Evolutionary conservation across 75 land plant genomes (phyloP).

Genomic region (Pinus taeda): DNA sequence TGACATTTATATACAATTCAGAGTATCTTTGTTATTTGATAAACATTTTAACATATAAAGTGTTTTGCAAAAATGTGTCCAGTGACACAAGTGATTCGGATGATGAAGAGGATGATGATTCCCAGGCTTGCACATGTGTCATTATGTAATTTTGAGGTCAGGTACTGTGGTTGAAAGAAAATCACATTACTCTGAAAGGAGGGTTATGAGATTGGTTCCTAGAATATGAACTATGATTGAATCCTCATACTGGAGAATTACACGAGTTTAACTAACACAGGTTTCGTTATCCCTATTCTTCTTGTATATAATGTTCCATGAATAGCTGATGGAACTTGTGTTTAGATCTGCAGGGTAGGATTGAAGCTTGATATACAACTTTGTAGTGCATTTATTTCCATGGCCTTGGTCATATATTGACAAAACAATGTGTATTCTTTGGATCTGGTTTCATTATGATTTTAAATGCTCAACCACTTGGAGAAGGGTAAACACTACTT

Average conservation of each 20-base stretch:
- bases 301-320: neutral
- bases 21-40: neutral
- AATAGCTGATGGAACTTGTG: neutral
- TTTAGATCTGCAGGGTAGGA: neutral
- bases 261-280: neutral
- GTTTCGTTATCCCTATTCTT: neutral
- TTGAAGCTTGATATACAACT: neutral
- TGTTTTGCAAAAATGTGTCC: neutral
- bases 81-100: slow-evolving; percentile 8
- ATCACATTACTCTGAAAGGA: neutral
- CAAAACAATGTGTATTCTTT: neutral
- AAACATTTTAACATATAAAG: neutral
- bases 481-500: neutral
- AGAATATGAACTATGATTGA: slow-evolving; percentile 2
- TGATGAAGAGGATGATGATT: slow-evolving; percentile 9
- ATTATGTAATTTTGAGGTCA: slow-evolving; percentile 1
- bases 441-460: neutral
- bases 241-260: slow-evolving; percentile 2
- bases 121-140: slow-evolving; percentile 8
- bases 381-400: slow-evolving; percentile 2
- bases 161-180: neutral
- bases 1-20: neutral
- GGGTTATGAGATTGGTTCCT: neutral
- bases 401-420: neutral
- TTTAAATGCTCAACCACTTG: slow-evolving; percentile 1